These are phyloP conservation scores for Trametes villosa DNA, from an alignment of 768 basidiomycete species.

Conservation along the genomic window DNA sequence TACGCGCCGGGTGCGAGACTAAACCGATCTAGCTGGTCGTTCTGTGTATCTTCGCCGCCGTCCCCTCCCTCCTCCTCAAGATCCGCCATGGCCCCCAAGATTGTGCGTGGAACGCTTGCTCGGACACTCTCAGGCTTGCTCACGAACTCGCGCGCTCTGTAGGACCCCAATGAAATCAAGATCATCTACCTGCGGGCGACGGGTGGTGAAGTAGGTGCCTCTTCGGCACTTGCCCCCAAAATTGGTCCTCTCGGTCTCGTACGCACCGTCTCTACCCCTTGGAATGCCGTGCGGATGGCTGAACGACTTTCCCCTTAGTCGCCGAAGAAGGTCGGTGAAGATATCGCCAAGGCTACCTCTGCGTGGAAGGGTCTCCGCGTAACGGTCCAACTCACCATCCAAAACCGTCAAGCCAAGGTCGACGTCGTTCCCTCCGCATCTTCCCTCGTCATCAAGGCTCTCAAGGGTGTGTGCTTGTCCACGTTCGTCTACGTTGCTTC, in stretches of 20 bases:
- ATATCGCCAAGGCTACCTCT: constrained; percentile 98
- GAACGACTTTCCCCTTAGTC: constrained; percentile 58
- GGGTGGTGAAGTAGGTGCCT: constrained; percentile 99
- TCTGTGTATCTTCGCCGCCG: constrained; percentile 31
- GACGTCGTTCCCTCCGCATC: constrained; percentile 97
- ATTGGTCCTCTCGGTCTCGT: constrained; percentile 99
- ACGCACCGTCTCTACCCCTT: constrained; percentile 37
- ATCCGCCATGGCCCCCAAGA: constrained; percentile 74
- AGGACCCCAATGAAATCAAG: constrained; percentile 99
- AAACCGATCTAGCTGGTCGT: constrained; percentile 25
- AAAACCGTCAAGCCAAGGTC: constrained; percentile 98
- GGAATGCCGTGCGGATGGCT: constrained; percentile 17
- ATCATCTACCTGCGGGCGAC: constrained; percentile 98
- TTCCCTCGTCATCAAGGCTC: constrained; percentile 95
- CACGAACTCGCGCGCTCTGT: constrained; percentile 8
- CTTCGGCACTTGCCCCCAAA: constrained; percentile 98
- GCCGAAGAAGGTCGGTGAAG: constrained; percentile 99
- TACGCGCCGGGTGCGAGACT: constrained; percentile 26
- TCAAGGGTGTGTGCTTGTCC: constrained; percentile 80
- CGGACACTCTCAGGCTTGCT: background rate
- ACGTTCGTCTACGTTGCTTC: background rate
- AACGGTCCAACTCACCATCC: constrained; percentile 98
- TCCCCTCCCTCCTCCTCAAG: constrained; percentile 36
- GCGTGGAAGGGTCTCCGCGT: constrained; percentile 99
- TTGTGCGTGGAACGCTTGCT: constrained; percentile 51